Evolutionary conservation across 768 basidiomycete genomes (phyloP).

Genomic region (Bullera alba): DNA sequence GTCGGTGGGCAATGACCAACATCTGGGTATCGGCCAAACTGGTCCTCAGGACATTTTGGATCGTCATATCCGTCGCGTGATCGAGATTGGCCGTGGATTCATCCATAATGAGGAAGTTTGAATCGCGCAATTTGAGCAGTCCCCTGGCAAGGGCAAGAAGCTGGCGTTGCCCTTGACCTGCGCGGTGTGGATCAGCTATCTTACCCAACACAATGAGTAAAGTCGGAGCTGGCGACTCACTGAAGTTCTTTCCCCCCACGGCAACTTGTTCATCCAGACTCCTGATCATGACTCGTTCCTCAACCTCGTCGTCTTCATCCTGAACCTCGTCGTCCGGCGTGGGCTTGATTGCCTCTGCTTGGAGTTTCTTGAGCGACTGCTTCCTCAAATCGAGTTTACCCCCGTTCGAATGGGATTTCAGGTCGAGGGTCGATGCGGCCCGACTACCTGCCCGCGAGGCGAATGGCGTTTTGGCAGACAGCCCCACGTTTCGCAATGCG

Average conservation of each 20-base stretch:
- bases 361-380: background rate
- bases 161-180: constrained; percentile 54
- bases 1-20: constrained; percentile 57
- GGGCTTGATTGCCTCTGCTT: constrained; percentile 1
- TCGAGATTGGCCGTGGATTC: constrained; percentile 53
- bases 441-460: constrained; percentile 19
- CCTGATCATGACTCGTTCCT: constrained; percentile 39
- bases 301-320: constrained; percentile 15
- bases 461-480: constrained; percentile 23
- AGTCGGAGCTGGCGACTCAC: constrained; percentile 37
- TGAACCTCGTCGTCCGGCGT: constrained; percentile 6
- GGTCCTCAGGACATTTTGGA: constrained; percentile 55
- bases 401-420: background rate
- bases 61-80: constrained; percentile 56
- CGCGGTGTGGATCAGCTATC: background rate
- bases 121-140: constrained; percentile 49
- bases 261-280: constrained; percentile 45
- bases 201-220: background rate
- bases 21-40: constrained; percentile 51
- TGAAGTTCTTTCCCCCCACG: constrained; percentile 49
- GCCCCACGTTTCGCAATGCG: constrained; percentile 34
- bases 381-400: constrained; percentile 1
- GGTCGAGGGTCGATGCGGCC: constrained; percentile 2
- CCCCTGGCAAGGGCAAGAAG: constrained; percentile 57
- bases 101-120: constrained; percentile 57